Conservation (phyloP, 1,139 yeast species). For the Diutina rugosa region DNA sequence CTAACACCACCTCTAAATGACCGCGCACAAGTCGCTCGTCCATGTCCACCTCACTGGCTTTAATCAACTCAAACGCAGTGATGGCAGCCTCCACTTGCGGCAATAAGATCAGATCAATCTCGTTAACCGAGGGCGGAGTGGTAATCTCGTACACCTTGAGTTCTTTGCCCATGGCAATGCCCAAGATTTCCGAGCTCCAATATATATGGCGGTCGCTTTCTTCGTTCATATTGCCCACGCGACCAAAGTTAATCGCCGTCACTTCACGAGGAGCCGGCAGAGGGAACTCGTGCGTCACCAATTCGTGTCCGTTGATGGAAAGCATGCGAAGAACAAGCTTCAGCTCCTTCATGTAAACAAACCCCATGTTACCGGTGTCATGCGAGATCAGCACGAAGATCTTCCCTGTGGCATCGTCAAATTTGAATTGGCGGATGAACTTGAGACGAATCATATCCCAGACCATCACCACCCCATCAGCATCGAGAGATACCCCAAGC, state of each 20-base stretch:
- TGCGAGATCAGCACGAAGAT: constrained; percentile 35
- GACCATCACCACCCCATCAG: constrained; percentile 31
- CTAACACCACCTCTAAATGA: background rate
- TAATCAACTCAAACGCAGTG: background rate
- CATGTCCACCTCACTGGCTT: background rate
- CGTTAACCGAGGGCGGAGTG: background rate
- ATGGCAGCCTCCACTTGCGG: background rate
- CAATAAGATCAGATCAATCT: background rate
- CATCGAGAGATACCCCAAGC: constrained; percentile 38
- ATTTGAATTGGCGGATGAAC: constrained; percentile 28
- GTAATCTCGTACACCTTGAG: background rate
- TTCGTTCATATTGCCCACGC: background rate
- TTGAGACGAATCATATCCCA: constrained; percentile 50
- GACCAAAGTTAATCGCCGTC: background rate
- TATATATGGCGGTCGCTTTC: background rate
- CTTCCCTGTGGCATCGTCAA: constrained; percentile 3
- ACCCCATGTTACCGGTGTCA: constrained; percentile 41
- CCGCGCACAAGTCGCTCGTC: background rate
- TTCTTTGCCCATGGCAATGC: background rate
- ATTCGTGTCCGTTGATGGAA: background rate
- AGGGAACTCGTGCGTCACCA: background rate
- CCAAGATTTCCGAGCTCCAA: background rate
- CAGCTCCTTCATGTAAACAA: background rate
- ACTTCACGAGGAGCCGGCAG: background rate
- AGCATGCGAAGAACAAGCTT: background rate